Base-by-base conservation (phyloP, 805 yeast species). In the Lipomyces japonicus region DNA sequence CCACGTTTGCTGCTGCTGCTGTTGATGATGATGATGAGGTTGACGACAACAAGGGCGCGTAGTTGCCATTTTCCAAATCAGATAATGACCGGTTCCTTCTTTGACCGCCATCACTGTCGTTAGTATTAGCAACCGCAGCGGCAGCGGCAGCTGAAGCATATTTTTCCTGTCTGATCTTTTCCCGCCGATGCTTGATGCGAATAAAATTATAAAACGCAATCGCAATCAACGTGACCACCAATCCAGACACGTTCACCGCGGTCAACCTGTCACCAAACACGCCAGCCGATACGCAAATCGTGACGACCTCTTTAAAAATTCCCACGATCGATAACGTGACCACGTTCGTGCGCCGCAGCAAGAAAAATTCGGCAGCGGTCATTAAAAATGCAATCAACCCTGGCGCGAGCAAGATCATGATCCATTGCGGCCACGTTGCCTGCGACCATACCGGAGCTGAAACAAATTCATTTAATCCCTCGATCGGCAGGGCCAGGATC, bases 291-390 rank as follows among this genome's bases (percentile, higher is more conserved):
- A 83, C 75, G 28, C 77, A 61, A 34, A 93, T 88, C 0, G 98
- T 93, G 41, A 90, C 71, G 14, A 93, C 73, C 66, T 93, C 98
- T 65, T 93, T 93, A 65, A 91, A 86, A 16, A 93, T 86, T 1
- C 98, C 98, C 0, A 95, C 95, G 38, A 93, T 79, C 4, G 95
- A 82, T 26, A 93, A 69, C 0, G 98, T 90, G 39, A 90, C 74
- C 12, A 93, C 88, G 48, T 87, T 85, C 0, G 96, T 86, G 38
- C 82, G 79, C 48, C 85, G 83, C 45, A 93, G 74, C 5, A 93
- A 78, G 49, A 86, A 80, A 2, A 52, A 55, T 30, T 53, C 59
- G 10, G 61, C 53, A n/a, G 88, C 68, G 0, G 96, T 91, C 91
- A 93, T 84, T 64, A 85, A 76, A 63, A 90, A 90, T 1, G 96